phyloP scores from a whole-genome alignment of 2,329 filamentous ascomycete species.

The Beauveria sp. region DNA sequence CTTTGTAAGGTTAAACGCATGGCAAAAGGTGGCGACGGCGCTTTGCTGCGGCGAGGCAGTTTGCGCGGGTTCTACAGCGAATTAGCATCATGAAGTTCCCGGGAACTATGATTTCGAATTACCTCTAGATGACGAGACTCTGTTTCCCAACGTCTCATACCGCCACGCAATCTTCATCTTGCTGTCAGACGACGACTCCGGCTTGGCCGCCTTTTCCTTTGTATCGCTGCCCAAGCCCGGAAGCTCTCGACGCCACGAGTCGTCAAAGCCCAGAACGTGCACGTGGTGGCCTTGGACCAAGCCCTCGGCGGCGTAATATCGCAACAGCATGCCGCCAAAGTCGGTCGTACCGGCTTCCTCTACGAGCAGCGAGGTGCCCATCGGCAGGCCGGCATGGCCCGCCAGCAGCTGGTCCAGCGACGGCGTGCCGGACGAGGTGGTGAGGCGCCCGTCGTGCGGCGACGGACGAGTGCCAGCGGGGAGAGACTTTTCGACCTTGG shows the following conservation, averaged over 20 bases:
- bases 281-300: slow-evolving; percentile 84
- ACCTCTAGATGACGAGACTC: slow-evolving; percentile 61
- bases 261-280: slow-evolving; percentile 73
- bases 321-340: slow-evolving; percentile 74
- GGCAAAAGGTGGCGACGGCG: slow-evolving; percentile 50
- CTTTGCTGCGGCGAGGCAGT: slow-evolving; percentile 12
- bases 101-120: slow-evolving; percentile 17
- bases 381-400: slow-evolving; percentile 74
- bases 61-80: slow-evolving; percentile 14
- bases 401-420: slow-evolving; percentile 80
- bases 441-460: slow-evolving; percentile 76
- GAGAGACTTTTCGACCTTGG: slow-evolving; percentile 28
- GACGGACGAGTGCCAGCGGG: slow-evolving; percentile 64
- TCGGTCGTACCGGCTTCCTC: slow-evolving; percentile 92
- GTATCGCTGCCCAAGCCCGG: slow-evolving; percentile 56
- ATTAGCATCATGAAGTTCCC: not conserved
- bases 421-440: slow-evolving; percentile 82
- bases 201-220: slow-evolving; percentile 30
- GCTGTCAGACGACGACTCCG: slow-evolving; percentile 43
- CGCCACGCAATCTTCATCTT: slow-evolving; percentile 99
- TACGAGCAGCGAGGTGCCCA: slow-evolving; percentile 73
- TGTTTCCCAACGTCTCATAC: slow-evolving; percentile 72
- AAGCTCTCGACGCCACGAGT: slow-evolving; percentile 75
- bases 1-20: slow-evolving; percentile 65
- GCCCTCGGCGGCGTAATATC: slow-evolving; percentile 89